These are phyloP conservation scores for Fagus sylvatica DNA, from an alignment of 306 rosid genomes.

Conservation along the genomic window DNA sequence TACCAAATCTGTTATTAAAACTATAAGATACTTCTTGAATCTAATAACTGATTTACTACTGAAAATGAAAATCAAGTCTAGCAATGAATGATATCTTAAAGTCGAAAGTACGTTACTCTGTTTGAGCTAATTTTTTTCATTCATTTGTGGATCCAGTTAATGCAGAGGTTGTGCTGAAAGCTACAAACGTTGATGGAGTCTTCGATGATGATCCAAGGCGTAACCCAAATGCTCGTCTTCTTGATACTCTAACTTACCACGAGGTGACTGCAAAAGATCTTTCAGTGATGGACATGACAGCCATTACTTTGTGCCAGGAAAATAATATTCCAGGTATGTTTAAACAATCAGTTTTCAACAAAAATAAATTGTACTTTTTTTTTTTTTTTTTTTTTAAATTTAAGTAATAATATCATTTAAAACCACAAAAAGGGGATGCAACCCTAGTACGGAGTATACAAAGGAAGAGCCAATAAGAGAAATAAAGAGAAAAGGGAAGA, in stretches of 20 bases:
- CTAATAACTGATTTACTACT: background rate
- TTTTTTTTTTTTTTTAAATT: too few relatives aligned
- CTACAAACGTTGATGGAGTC: conserved; percentile 94
- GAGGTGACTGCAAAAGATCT: conserved; percentile 85
- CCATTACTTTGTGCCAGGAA: conserved; percentile 93
- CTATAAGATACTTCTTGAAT: background rate
- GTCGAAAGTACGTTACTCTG: background rate
- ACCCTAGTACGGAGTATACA: too few relatives aligned
- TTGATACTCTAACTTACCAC: conserved; percentile 70
- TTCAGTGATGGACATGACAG: conserved; percentile 97
- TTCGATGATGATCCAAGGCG: conserved; percentile 69
- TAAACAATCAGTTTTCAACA: conserved; percentile 4
- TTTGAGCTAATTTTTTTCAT: conserved; percentile 13
- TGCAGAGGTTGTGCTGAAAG: conserved; percentile 97
- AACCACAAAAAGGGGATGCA: too few relatives aligned
- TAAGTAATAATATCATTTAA: too few relatives aligned
- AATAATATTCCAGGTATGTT: conserved; percentile 89
- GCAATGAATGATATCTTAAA: background rate
- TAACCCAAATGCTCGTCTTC: conserved; percentile 81
- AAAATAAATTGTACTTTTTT: background rate
- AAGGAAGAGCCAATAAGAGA: too few relatives aligned
- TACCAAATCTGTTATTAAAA: background rate
- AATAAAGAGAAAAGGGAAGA: too few relatives aligned
- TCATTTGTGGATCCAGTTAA: conserved; percentile 56
- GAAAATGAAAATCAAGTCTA: background rate